phyloP scores from a whole-genome alignment of 169 alveolate genomes.

The Plasmodium sp. region DNA sequence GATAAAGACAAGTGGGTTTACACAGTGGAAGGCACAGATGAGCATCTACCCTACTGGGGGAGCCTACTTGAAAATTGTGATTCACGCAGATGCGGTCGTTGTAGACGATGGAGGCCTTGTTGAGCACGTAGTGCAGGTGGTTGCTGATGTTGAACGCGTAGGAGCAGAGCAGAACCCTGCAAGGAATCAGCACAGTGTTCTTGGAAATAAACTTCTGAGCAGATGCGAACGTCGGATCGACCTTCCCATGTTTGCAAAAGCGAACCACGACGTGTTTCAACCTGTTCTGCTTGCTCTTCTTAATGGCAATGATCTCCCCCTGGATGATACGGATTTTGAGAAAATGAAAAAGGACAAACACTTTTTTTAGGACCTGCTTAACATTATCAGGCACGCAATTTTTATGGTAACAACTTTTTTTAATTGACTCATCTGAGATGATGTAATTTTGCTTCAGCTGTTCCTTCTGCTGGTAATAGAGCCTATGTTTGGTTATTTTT shows the following conservation, averaged over 20 bases:
- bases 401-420: conserved; percentile 26
- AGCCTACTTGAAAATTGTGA: conserved; percentile 41
- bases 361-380: conserved; percentile 16
- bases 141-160: conserved; percentile 39
- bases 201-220: conserved; percentile 1
- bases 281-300: conserved; percentile 18
- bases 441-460: conserved; percentile 36
- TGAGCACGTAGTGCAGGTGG: conserved; percentile 47
- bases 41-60: neutral
- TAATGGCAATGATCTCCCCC: conserved; percentile 51
- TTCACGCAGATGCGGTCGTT: conserved; percentile 43
- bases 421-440: neutral
- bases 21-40: neutral
- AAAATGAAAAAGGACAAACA: conserved; percentile 38
- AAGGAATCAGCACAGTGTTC: conserved; percentile 20
- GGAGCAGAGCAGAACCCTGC: conserved; percentile 22
- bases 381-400: conserved; percentile 18
- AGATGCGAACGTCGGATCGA: neutral
- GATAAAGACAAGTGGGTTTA: neutral
- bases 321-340: conserved; percentile 43
- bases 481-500: conserved; percentile 6
- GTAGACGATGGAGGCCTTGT: conserved; percentile 45
- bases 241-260: conserved; percentile 34
- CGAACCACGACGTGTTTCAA: conserved; percentile 20
- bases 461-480: conserved; percentile 8